phyloP scores from a whole-genome alignment of 768 basidiomycete genomes.

The Naganishia kalamii region DNA sequence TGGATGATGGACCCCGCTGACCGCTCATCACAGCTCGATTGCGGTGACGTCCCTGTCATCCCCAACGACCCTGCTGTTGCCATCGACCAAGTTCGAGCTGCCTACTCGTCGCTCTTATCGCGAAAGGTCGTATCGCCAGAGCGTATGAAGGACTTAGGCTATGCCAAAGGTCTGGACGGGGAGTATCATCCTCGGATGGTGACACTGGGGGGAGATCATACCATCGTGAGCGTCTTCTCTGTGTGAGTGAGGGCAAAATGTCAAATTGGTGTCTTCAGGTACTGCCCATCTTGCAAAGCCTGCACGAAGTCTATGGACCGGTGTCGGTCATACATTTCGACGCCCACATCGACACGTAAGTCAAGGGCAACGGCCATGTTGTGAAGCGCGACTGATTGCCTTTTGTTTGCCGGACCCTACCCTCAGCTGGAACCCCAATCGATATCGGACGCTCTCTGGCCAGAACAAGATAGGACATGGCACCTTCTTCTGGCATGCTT shows the following conservation, averaged over 20 bases:
- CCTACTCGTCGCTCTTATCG: constrained; percentile 68
- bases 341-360: constrained; percentile 73
- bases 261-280: background rate
- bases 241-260: constrained; percentile 34
- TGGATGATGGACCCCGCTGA: too few relatives aligned
- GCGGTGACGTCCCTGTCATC: constrained; percentile 75
- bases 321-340: constrained; percentile 59
- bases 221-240: constrained; percentile 55
- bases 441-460: constrained; percentile 54
- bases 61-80: constrained; percentile 79
- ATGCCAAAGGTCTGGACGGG: constrained; percentile 50
- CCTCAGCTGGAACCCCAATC: constrained; percentile 31
- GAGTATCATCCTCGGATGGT: constrained; percentile 67
- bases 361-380: background rate
- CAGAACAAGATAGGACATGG: constrained; percentile 62
- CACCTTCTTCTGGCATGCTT: constrained; percentile 75
- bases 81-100: constrained; percentile 78
- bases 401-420: too few relatives aligned
- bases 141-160: constrained; percentile 26
- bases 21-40: constrained; percentile 66
- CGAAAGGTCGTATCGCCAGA: constrained; percentile 49
- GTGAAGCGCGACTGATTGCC: background rate
- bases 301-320: constrained; percentile 72
- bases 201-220: constrained; percentile 82
- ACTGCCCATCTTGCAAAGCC: constrained; percentile 68